These are phyloP conservation scores for Termitomyces sp. DNA, from an alignment of 768 basidiomycete species.

Conservation along the genomic window DNA sequence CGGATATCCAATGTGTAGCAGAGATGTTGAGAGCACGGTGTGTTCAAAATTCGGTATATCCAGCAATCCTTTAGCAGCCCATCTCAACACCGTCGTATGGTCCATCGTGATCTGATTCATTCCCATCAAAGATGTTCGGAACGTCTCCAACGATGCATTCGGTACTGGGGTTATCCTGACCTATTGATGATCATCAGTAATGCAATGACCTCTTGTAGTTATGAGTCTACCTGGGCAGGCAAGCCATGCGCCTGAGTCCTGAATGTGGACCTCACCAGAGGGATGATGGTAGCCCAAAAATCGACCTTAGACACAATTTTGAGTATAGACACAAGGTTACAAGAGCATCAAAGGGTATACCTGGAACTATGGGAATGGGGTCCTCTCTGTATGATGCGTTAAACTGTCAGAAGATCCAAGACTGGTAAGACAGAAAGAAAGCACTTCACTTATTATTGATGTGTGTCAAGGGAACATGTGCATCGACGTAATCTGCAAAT, in stretches of 20 bases:
- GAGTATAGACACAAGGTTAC: background rate
- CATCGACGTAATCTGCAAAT: conserved; percentile 61
- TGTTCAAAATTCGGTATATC: background rate
- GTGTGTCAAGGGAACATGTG: conserved; percentile 44
- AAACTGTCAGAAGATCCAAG: background rate
- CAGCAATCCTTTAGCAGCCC: conserved; percentile 16
- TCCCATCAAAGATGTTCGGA: conserved; percentile 42
- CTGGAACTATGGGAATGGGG: conserved; percentile 37
- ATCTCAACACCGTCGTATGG: conserved; percentile 29
- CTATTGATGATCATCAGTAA: conserved; percentile 19
- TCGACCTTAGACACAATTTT: conserved; percentile 16
- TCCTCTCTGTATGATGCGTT: conserved; percentile 27
- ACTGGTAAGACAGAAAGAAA: background rate
- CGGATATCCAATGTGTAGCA: background rate
- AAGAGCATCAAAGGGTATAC: conserved; percentile 17
- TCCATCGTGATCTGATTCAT: conserved; percentile 45
- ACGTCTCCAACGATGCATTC: conserved; percentile 55
- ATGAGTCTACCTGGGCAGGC: conserved; percentile 45
- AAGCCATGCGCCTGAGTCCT: conserved; percentile 46
- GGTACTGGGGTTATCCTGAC: conserved; percentile 53
- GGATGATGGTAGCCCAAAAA: conserved; percentile 39
- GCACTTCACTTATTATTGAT: conserved; percentile 54
- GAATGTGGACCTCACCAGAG: conserved; percentile 49
- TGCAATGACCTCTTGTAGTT: background rate
- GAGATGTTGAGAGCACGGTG: conserved; percentile 42